Base-by-base conservation (phyloP, 1,284 basidiomycete species). In the Polyporus tsugae region DNA sequence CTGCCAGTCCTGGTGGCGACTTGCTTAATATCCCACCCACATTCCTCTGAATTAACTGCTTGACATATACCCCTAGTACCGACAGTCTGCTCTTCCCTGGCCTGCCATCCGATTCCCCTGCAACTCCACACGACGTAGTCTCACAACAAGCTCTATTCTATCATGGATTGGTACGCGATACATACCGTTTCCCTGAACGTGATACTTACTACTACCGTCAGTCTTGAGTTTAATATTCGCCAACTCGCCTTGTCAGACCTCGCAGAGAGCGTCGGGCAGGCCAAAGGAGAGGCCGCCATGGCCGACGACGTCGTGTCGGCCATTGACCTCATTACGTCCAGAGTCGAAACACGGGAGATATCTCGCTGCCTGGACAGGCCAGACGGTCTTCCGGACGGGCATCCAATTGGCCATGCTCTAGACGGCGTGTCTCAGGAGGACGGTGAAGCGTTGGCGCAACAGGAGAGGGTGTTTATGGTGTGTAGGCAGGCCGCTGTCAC, bases 161-260 rank as follows among this genome's bases (percentile, higher is more conserved):
- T 42, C 15, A 49, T 64, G 64, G 64, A 65, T 46, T 60, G 57
- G 64, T 65, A 41, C 15, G 61, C 33, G 4, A 52, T 17, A 2
- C 33, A 11, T 17, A 19, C 22, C 17, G 13, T 25, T 29, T 22
- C 13, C 10, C 39, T 0, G 13, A 17, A 22, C 19, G 2, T 17
- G 4, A 7, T 17, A 9, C 58, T 60, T 19, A 60, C 38, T 13
- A 15, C 13, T 4, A 36, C 49, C 38, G 6, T 19, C 68, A 93
- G 91, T 73, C 80, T 93, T 29, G 91, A 93, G 75, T 79, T 93
- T 22, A 92, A 94, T 80, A 90, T 96, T 65, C 93, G 92, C 74
- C 91, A 94, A 76, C 86, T 88, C 72, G 92, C 97, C 72, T 82
- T 97, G 41, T 88, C 89, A 36, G 93, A 95, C 79, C 87, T 97